Percentiles rank a stretch among this genome's conserved stretches.
phyloP scores from a whole-genome alignment of 441 rosid genomes.

The Pelargonium fulgidum region DNA sequence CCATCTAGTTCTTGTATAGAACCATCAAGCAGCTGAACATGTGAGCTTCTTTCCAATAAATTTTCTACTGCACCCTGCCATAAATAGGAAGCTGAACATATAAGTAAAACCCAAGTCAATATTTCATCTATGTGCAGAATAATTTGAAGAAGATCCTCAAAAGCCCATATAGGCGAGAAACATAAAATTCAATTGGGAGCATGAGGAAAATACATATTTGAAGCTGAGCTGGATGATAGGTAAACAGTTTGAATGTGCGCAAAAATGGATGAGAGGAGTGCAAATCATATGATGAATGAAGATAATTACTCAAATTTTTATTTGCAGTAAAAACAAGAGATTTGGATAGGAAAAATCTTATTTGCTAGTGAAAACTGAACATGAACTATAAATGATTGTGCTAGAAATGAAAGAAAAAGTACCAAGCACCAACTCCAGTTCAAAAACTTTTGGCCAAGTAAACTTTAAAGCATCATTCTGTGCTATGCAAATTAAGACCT shows the following conservation, averaged over 20 bases:
- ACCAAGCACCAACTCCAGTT: not conserved
- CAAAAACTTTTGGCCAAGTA: not conserved
- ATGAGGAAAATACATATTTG: not conserved
- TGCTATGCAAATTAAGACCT: not conserved
- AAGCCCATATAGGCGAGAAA: not conserved
- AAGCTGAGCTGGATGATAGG: not conserved
- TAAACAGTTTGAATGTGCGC: not conserved
- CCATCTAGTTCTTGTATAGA: slow-evolving; percentile 32
- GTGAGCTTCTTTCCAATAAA: slow-evolving; percentile 39
- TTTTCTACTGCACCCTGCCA: slow-evolving; percentile 50
- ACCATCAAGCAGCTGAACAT: slow-evolving; percentile 43
- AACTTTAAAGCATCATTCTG: not conserved
- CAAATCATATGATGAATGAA: not conserved
- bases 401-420: not conserved
- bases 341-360: not conserved
- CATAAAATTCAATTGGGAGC: not conserved
- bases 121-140: not conserved
- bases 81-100: not conserved
- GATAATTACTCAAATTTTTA: not conserved
- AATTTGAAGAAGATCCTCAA: not conserved
- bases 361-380: not conserved
- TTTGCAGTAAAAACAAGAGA: not conserved
- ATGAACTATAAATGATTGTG: not conserved
- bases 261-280: not conserved
- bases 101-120: too few relatives aligned